These are phyloP conservation scores for Candida parachauliodes DNA, from an alignment of 805 yeast species.

Conservation along the genomic window DNA sequence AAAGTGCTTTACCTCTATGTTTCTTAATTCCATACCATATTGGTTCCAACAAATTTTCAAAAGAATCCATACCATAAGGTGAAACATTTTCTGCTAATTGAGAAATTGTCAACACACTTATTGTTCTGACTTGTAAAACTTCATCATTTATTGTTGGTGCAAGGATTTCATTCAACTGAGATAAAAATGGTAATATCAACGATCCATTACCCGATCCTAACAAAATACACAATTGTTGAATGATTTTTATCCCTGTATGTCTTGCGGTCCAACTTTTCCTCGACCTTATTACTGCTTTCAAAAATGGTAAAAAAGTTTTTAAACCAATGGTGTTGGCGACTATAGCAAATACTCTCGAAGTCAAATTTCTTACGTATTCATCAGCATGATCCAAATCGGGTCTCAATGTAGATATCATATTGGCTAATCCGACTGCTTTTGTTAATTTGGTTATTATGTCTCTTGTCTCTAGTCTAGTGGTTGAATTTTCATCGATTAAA, in stretches of 20 bases:
- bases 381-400: slow-evolving; percentile 82
- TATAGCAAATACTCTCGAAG: slow-evolving; percentile 79
- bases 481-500: slow-evolving; percentile 71
- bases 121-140: slow-evolving; percentile 59
- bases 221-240: slow-evolving; percentile 70
- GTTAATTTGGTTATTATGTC: slow-evolving; percentile 74
- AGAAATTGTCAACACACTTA: slow-evolving; percentile 69
- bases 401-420: slow-evolving; percentile 72
- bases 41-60: slow-evolving; percentile 69
- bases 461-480: slow-evolving; percentile 73
- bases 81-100: slow-evolving; percentile 75
- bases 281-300: slow-evolving; percentile 74
- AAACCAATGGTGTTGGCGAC: slow-evolving; percentile 79
- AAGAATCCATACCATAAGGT: slow-evolving; percentile 89
- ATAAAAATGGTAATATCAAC: slow-evolving; percentile 64
- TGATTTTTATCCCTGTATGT: slow-evolving; percentile 73
- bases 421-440: slow-evolving; percentile 77
- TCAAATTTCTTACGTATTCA: slow-evolving; percentile 71
- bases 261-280: slow-evolving; percentile 78
- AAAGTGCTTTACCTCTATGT: slow-evolving; percentile 74
- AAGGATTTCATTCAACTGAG: slow-evolving; percentile 61
- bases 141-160: slow-evolving; percentile 61
- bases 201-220: slow-evolving; percentile 59
- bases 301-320: slow-evolving; percentile 67
- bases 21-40: slow-evolving; percentile 75